Conservation (phyloP, 345 rosid species). For the Ceriops tagal region DNA sequence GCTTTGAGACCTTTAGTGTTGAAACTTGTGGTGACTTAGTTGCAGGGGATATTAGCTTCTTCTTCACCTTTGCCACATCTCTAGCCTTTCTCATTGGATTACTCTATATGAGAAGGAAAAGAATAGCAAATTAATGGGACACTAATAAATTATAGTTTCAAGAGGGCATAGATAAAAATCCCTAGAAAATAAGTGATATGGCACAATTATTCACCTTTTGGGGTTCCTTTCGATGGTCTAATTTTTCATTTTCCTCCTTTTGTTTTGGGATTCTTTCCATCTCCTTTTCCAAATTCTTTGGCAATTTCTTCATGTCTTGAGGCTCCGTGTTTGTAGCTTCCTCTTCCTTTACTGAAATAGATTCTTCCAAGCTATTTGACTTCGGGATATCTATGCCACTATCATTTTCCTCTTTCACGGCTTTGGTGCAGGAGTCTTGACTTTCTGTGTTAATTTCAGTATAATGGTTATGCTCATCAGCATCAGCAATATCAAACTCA, state of each 20-base stretch:
- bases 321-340: slow-evolving; percentile 6
- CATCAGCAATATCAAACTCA: slow-evolving; percentile 23
- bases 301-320: slow-evolving; percentile 28
- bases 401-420: not conserved
- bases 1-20: slow-evolving; percentile 49
- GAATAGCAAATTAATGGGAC: slow-evolving; percentile 2
- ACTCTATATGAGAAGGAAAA: slow-evolving; percentile 30
- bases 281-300: slow-evolving; percentile 31
- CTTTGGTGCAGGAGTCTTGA: not conserved
- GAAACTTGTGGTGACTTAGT: slow-evolving; percentile 40
- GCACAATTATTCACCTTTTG: slow-evolving; percentile 44
- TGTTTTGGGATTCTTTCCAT: slow-evolving; percentile 18
- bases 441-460: slow-evolving; percentile 4
- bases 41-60: slow-evolving; percentile 32
- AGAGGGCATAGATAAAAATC: not conserved
- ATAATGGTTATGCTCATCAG: slow-evolving; percentile 34
- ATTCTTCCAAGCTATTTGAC: not conserved
- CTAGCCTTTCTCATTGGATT: slow-evolving; percentile 33
- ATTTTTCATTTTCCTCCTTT: slow-evolving; percentile 29
- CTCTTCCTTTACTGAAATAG: not conserved
- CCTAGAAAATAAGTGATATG: not conserved
- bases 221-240: slow-evolving; percentile 37
- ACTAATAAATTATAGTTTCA: slow-evolving; percentile 8
- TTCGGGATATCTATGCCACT: not conserved
- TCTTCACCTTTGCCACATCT: slow-evolving; percentile 28